phyloP scores from a whole-genome alignment of 1,284 basidiomycete genomes.

The Tetrapyrgos nigripes region DNA sequence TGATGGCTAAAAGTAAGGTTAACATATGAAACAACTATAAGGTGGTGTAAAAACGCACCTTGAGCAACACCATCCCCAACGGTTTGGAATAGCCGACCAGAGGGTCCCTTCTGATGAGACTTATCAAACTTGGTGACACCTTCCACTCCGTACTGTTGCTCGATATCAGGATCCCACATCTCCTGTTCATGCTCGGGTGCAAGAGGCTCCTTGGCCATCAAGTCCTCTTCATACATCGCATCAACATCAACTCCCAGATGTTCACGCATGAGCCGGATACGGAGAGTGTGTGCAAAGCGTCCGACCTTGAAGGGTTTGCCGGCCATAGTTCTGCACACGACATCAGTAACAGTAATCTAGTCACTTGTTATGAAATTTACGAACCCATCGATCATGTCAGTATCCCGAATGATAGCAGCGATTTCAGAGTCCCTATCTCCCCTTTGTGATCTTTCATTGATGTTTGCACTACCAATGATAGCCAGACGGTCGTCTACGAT shows the following conservation, averaged over 20 bases:
- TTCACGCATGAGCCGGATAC: slow-evolving; percentile 95
- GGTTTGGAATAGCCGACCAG: slow-evolving; percentile 43
- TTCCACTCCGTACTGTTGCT: slow-evolving; percentile 63
- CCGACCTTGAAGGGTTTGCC: slow-evolving; percentile 96
- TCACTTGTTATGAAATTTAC: slow-evolving; percentile 26
- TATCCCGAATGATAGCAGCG: slow-evolving; percentile 92
- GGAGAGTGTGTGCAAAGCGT: slow-evolving; percentile 93
- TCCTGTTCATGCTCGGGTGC: slow-evolving; percentile 61
- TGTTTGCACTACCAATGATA: slow-evolving; percentile 99
- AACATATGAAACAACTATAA: slow-evolving; percentile 6
- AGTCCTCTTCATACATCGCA: slow-evolving; percentile 79
- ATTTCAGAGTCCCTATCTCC: slow-evolving; percentile 98
- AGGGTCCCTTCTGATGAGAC: slow-evolving; percentile 41
- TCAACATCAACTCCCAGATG: slow-evolving; percentile 97
- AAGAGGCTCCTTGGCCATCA: slow-evolving; percentile 64
- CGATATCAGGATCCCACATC: slow-evolving; percentile 82
- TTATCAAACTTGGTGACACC: slow-evolving; percentile 49
- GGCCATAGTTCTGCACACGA: slow-evolving; percentile 79
- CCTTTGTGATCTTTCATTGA: slow-evolving; percentile 96
- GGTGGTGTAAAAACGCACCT: slow-evolving; percentile 45
- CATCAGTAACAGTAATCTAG: slow-evolving; percentile 4
- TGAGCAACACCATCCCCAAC: slow-evolving; percentile 50
- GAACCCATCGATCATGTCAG: slow-evolving; percentile 93
- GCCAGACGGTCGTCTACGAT: slow-evolving; percentile 96
- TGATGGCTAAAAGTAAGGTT: slow-evolving; percentile 41